Base-by-base conservation (phyloP, 768 basidiomycete genomes). In the Megacollybia marginata region DNA sequence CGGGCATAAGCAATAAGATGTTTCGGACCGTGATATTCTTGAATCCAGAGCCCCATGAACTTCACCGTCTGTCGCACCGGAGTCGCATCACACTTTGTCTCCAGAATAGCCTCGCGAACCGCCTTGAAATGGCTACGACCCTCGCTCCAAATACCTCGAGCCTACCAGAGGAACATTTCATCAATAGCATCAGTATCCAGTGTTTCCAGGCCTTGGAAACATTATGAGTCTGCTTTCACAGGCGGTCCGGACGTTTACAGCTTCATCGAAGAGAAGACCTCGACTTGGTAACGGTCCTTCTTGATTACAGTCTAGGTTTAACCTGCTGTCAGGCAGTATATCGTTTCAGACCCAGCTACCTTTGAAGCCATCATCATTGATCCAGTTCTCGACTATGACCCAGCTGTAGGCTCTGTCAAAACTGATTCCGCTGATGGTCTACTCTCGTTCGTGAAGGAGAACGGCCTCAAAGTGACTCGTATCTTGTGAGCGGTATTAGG, bases 261-360 rank as follows among this genome's bases (percentile, higher is more conserved):
- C 5, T 62, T 64, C 50, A 59, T 62, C 46, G 61, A 64, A 34
- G 46, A 40, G 15, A 45, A 52, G 33, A 62, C 62, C n/a, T 56
- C 52, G 1, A 57, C 62, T 40, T 62, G 59, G 58, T 48, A 31
- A 16, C 44, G 2, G 5, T 18, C 31, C n/a, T 15, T 33, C n/a
- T 34, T 18, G 33, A 5, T 38, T 31, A 9, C 19, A 1, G 15
- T 33, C 16, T 9, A n/a, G 34, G 18, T 15, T 33, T 28, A 20
- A 33, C 40, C 15, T 44, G n/a, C 11, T 47, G 10, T 10, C 15
- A 59, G 79, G 54, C 80, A 82, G 60, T 77, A 77, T 50, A 70
- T 83, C 54, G 77, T 79, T 54, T 74, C 69, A 15, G 80, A 82
- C 57, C 78, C 78, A 5, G 65, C 65, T 35, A 80, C 79, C 49